Evolutionary conservation across 768 basidiomycete genomes (phyloP), one percentile per base, ranked within the genome.

Genomic region (Nidula microcarpa): DNA sequence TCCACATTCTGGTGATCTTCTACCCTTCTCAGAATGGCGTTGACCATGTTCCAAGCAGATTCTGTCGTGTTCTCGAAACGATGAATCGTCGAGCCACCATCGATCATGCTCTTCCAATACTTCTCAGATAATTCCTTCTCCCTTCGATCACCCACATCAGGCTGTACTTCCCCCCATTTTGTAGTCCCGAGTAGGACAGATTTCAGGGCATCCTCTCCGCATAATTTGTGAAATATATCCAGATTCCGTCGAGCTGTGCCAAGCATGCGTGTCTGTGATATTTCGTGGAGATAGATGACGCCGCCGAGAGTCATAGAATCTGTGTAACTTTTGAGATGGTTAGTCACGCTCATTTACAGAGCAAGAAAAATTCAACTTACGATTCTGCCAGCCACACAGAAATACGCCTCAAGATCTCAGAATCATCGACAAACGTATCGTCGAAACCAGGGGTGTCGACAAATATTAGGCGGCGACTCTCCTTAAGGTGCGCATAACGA

Each of bases 111-210:
- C 50, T 53, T 35, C 55, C 61, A 72, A 35, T 61, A 66, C 6
- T 41, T 51, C 4, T 14, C 23, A 5, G n/a, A 11, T 5, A 65
- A 48, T 47, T 64, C 46, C 14, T 43, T 14, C 60, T 64, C 65
- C 4, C 65, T 53, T 36, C 18, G n/a, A n/a, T 47, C 16, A 1
- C 64, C 64, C 10, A 49, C 49, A 0, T 6, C 6, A 1, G 4
- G 32, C 1, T 57, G 57, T 2, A 56, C 52, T 0, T 53, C 55
- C 14, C 55, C 56, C 68, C 69, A 71, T 67, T 67, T 68, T 52
- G 65, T 68, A 9, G 68, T 64, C 13, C 57, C 60, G 50, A 71
- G 50, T n/a, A 65, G 49, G 39, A 62, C 59, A 51, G 43, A 32
- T 30, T 34, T 34, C 6, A 49, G 33, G 11, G 17, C 11, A 30